phyloP scores from a whole-genome alignment of 805 yeast genomes.

The Wickerhamomyces queroliae region DNA sequence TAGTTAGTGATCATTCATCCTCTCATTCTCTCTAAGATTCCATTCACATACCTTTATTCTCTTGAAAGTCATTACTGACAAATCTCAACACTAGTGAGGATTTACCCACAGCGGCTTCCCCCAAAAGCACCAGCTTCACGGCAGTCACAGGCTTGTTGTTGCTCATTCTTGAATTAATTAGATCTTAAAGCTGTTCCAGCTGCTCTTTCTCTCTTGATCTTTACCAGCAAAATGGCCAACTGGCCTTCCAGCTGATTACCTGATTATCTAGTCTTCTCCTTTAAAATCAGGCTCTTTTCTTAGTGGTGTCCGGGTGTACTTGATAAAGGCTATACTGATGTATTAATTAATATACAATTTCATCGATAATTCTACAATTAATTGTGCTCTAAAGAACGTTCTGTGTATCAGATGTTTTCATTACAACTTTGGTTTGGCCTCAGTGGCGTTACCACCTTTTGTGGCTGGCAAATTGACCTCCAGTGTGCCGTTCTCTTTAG shows the following conservation, averaged over 20 bases:
- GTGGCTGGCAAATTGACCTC: slow-evolving; percentile 55
- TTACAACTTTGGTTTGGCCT: slow-evolving; percentile 34
- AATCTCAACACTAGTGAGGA: slow-evolving; percentile 88
- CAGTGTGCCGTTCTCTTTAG: slow-evolving; percentile 39
- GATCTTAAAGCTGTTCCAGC: not conserved
- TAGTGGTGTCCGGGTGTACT: not conserved
- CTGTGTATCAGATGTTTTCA: not conserved
- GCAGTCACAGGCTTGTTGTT: slow-evolving; percentile 45
- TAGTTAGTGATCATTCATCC: no score
- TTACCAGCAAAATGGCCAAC: no score
- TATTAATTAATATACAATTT: no score
- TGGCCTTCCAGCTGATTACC: not conserved
- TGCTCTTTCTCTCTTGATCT: not conserved
- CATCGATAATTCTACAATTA: no score
- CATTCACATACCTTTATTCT: slow-evolving; percentile 54
- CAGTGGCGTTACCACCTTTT: slow-evolving; percentile 38
- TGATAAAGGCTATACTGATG: no score
- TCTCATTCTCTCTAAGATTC: not conserved
- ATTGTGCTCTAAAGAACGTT: no score
- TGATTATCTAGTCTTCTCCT: not conserved
- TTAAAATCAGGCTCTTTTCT: not conserved
- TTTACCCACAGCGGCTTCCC: slow-evolving; percentile 98
- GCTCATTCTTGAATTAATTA: slow-evolving; percentile 4
- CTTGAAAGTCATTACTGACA: slow-evolving; percentile 93
- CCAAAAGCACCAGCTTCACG: slow-evolving; percentile 85